These are phyloP conservation scores for Coemansia nantahalensis DNA, from an alignment of 192 early-diverging fungal species.

Conservation along the genomic window DNA sequence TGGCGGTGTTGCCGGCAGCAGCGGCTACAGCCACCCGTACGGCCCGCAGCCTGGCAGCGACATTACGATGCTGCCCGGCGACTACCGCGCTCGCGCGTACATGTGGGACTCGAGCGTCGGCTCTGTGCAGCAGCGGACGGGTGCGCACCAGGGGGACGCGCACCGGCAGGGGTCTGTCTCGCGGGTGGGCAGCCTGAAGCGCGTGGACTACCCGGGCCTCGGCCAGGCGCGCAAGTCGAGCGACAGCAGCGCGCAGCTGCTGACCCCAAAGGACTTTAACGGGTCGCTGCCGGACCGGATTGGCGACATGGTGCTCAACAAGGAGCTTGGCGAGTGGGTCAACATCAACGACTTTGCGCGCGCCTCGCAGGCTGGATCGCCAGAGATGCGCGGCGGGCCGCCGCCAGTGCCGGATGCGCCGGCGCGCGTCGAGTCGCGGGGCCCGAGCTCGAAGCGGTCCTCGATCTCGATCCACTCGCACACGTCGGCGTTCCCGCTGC, in stretches of 20 bases:
- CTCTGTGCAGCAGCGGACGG: not conserved
- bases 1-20: too few relatives aligned
- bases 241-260: constrained; percentile 35
- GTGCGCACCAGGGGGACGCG: not conserved
- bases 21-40: constrained; percentile 4
- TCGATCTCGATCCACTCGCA: constrained; percentile 39
- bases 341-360: constrained; percentile 31
- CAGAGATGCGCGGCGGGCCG: constrained; percentile 5
- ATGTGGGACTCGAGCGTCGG: constrained; percentile 15
- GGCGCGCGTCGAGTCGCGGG: constrained; percentile 7
- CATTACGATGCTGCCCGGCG: constrained; percentile 40
- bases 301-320: constrained; percentile 47
- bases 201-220: constrained; percentile 13
- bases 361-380: constrained; percentile 5
- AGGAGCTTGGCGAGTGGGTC: constrained; percentile 42
- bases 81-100: constrained; percentile 21
- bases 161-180: constrained; percentile 14
- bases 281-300: constrained; percentile 33
- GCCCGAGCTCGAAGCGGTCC: constrained; percentile 25
- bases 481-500: constrained; percentile 37
- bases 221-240: constrained; percentile 42
- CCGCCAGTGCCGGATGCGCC: not conserved
- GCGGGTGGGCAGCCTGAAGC: constrained; percentile 21
- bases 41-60: constrained; percentile 8
- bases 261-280: constrained; percentile 38